Conservation (phyloP, 257 asterid species). For the Rehmannia glutinosa region DNA sequence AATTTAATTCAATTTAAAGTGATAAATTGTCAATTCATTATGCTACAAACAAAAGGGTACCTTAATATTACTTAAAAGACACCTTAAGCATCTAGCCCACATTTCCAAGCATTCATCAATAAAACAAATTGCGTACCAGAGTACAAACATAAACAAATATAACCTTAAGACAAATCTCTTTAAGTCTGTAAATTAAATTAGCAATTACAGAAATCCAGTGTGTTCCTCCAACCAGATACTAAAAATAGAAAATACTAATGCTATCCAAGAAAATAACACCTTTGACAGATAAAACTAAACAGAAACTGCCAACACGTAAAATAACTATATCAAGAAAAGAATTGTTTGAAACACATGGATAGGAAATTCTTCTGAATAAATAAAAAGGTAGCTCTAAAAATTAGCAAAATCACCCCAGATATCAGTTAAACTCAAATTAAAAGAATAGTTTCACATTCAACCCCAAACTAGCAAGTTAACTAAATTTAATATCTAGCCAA, state of each 20-base stretch:
- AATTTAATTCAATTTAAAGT: background rate
- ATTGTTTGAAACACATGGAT: background rate
- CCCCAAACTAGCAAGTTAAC: background rate
- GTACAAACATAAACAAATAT: background rate
- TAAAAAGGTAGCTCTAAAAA: constrained; percentile 3
- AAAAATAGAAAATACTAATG: background rate
- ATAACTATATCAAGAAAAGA: constrained; percentile 8
- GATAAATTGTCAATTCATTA: background rate
- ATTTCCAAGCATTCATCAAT: background rate
- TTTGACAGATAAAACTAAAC: background rate
- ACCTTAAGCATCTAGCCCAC: background rate
- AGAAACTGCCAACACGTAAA: background rate
- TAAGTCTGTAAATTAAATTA: background rate
- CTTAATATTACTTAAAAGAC: background rate
- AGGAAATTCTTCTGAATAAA: constrained; percentile 9
- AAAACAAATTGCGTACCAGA: background rate
- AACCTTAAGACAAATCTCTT: no score
- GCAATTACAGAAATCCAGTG: background rate
- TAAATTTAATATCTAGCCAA: background rate
- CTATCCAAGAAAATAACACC: background rate
- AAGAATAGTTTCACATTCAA: background rate
- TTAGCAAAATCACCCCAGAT: background rate
- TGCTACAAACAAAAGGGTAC: constrained; percentile 8
- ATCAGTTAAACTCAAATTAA: background rate
- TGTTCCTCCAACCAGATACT: constrained; percentile 2